phyloP scores from a whole-genome alignment of 2,329 filamentous ascomycete species.

The Pyrenophora teres region DNA sequence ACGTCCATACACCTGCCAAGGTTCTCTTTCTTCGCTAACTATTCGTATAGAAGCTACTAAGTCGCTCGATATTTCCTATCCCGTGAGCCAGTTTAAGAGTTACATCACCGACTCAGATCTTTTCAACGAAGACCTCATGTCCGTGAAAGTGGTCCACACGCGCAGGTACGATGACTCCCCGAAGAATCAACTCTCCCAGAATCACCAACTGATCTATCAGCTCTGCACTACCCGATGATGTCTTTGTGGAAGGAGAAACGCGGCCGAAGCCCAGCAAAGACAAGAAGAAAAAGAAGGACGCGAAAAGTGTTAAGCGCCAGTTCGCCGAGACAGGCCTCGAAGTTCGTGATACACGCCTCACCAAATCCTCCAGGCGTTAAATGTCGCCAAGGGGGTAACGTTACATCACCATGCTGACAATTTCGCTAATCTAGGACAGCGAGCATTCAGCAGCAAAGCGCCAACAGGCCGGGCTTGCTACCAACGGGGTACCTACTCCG shows the following conservation, averaged over 20 bases:
- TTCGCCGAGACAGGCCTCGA: slow-evolving; percentile 52
- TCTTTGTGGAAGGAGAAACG: slow-evolving; percentile 79
- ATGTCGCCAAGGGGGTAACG: slow-evolving; percentile 23
- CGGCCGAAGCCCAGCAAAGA: slow-evolving; percentile 52
- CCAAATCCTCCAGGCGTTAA: slow-evolving; percentile 24
- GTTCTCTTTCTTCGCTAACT: slow-evolving; percentile 7
- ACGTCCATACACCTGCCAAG: slow-evolving; percentile 34
- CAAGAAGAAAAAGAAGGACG: slow-evolving; percentile 41
- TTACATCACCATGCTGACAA: slow-evolving; percentile 39
- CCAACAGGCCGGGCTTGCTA: slow-evolving; percentile 33
- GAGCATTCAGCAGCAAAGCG: slow-evolving; percentile 41
- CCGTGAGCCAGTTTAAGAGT: slow-evolving; percentile 86
- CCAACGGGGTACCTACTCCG: slow-evolving; percentile 36
- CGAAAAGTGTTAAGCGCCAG: slow-evolving; percentile 49
- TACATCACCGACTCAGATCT: slow-evolving; percentile 76
- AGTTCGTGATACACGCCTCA: slow-evolving; percentile 47
- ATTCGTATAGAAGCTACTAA: slow-evolving; percentile 61
- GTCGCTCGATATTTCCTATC: slow-evolving; percentile 76
- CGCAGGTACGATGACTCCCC: slow-evolving; percentile 69
- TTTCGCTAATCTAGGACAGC: slow-evolving; percentile 46
- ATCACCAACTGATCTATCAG: slow-evolving; percentile 54
- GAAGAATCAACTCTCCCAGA: background rate
- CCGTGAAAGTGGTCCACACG: slow-evolving; percentile 79
- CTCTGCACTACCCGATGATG: slow-evolving; percentile 84
- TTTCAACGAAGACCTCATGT: slow-evolving; percentile 76